A percentile compares a stretch with the other conserved stretches of the same genome.
Conservation (phyloP, 495 filamentous ascomycete species). For the Echria macrotheca region DNA sequence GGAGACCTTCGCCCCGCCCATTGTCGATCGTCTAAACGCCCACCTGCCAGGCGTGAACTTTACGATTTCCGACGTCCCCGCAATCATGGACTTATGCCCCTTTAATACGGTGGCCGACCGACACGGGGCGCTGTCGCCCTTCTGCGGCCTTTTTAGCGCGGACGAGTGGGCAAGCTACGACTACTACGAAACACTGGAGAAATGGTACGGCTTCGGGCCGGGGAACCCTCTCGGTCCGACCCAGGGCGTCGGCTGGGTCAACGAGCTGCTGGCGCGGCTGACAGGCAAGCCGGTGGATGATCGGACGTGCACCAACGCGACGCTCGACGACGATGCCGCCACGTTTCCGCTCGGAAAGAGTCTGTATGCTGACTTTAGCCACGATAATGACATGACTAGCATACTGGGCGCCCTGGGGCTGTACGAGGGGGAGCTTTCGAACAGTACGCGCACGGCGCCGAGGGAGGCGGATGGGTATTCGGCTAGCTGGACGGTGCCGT, state of each 20-base stretch:
- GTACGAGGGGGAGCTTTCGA: slow-evolving; percentile 56
- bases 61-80: slow-evolving; percentile 48
- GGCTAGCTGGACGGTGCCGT: slow-evolving; percentile 72
- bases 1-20: slow-evolving; percentile 52
- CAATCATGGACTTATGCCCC: slow-evolving; percentile 80
- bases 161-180: slow-evolving; percentile 70
- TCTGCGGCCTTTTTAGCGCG: slow-evolving; percentile 66
- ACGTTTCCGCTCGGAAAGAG: slow-evolving; percentile 64
- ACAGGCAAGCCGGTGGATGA: slow-evolving; percentile 61
- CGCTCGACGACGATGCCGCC: slow-evolving; percentile 52
- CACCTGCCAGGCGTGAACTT: slow-evolving; percentile 37
- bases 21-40: slow-evolving; percentile 56
- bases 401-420: slow-evolving; percentile 69
- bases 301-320: slow-evolving; percentile 64
- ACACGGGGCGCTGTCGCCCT: slow-evolving; percentile 43
- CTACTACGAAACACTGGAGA: slow-evolving; percentile 68
- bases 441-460: slow-evolving; percentile 38
- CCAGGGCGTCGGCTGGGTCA: slow-evolving; percentile 78
- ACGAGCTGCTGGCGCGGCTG: slow-evolving; percentile 78
- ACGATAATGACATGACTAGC: slow-evolving; percentile 77
- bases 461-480: slow-evolving; percentile 51
- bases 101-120: slow-evolving; percentile 63
- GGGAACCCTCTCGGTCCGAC: slow-evolving; percentile 73
- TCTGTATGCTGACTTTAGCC: slow-evolving; percentile 80
- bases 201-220: slow-evolving; percentile 73